Conservation (phyloP, 2,329 filamentous ascomycete species). For the Colletotrichum somersetense region DNA sequence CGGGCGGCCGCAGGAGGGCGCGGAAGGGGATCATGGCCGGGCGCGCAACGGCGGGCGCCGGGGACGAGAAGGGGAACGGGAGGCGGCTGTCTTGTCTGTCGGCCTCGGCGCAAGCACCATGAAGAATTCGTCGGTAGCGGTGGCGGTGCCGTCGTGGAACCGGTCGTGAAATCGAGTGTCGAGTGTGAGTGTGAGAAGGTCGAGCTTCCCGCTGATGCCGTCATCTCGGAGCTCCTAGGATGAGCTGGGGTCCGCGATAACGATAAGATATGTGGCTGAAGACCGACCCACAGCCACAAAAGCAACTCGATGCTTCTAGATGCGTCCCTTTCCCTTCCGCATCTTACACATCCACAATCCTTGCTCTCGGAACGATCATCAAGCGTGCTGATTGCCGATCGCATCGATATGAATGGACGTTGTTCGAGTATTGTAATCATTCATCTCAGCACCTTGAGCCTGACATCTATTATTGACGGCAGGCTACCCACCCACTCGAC, state of each 20-base stretch:
- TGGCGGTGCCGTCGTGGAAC: not conserved
- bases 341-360: not conserved
- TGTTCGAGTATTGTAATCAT: not conserved
- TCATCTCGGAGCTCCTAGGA: constrained; percentile 19
- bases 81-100: not conserved
- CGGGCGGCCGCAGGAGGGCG: constrained; percentile 39
- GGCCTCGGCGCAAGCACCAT: not conserved
- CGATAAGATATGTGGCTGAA: constrained; percentile 26
- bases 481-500: not conserved
- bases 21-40: constrained; percentile 45
- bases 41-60: constrained; percentile 14
- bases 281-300: constrained; percentile 13
- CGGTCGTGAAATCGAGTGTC: not conserved
- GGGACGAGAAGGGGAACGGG: not conserved
- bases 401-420: not conserved
- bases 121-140: too few species aligned
- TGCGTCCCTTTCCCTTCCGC: not conserved
- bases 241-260: constrained; percentile 25
- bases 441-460: not conserved
- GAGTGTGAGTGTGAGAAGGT: not conserved
- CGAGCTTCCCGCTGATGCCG: constrained; percentile 17
- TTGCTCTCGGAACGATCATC: not conserved
- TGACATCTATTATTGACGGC: not conserved
- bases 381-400: too few species aligned
- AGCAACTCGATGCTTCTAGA: not conserved